phyloP scores from a whole-genome alignment of 2,329 filamentous ascomycete genomes.

The Fusarium sp. region DNA sequence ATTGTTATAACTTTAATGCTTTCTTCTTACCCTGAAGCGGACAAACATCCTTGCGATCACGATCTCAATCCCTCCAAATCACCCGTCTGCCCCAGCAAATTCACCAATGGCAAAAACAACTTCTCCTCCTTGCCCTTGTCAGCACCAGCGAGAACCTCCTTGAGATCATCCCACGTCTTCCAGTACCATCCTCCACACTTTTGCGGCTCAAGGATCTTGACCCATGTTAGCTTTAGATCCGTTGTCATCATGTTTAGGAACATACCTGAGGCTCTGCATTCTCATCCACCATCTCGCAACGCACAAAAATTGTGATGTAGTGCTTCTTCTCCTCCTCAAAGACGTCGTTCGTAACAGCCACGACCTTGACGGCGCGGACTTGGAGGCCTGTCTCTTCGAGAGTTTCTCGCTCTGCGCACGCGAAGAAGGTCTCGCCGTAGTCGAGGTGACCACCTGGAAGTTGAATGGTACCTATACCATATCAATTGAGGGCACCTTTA shows the following conservation, averaged over 20 bases:
- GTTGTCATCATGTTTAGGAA: constrained; percentile 21
- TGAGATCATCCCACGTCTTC: constrained; percentile 60
- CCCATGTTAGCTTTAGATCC: not conserved
- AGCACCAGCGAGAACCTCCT: constrained; percentile 37
- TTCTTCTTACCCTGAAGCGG: not conserved
- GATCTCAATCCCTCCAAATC: constrained; percentile 39
- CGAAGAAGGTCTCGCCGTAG: constrained; percentile 70
- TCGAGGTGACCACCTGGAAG: constrained; percentile 84
- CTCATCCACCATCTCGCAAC: constrained; percentile 62
- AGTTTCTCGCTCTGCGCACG: constrained; percentile 75
- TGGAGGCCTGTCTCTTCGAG: constrained; percentile 77
- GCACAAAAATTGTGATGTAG: constrained; percentile 80
- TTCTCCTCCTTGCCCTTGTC: constrained; percentile 34
- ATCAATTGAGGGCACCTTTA: not conserved
- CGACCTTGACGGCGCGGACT: constrained; percentile 64
- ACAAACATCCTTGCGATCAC: not conserved
- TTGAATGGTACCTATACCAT: constrained; percentile 66
- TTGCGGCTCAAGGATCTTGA: constrained; percentile 58
- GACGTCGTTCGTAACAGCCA: constrained; percentile 75
- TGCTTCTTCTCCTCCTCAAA: constrained; percentile 73
- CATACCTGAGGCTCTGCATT: constrained; percentile 65
- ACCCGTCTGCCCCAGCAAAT: constrained; percentile 47
- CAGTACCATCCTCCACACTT: constrained; percentile 66
- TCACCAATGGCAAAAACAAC: constrained; percentile 52
- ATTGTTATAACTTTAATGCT: no score